phyloP scores from a whole-genome alignment of 805 yeast genomes.

The Hanseniaspora meyeri region DNA sequence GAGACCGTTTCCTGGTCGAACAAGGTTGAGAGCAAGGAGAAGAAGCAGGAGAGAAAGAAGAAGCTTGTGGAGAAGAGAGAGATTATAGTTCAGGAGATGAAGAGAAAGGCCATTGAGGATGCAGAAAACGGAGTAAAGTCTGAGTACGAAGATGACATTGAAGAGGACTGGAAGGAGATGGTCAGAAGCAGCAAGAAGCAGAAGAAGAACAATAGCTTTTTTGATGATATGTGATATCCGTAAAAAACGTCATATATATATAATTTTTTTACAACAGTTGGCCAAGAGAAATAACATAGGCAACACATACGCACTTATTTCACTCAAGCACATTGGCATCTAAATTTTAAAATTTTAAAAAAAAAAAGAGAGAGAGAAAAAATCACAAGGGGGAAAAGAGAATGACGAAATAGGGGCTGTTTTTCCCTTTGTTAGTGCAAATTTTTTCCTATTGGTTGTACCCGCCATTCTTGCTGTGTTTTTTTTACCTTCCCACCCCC shows the following conservation, averaged over 20 bases:
- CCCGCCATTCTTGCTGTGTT: too few relatives aligned
- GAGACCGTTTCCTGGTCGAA: constrained; percentile 71
- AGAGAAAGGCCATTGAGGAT: constrained; percentile 26
- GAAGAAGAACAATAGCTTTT: constrained; percentile 41
- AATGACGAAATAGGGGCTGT: too few relatives aligned
- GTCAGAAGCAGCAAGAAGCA: constrained; percentile 54
- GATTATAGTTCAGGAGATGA: constrained; percentile 40
- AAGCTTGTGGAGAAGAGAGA: constrained; percentile 44
- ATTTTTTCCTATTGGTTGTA: too few relatives aligned
- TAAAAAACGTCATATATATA: neutral
- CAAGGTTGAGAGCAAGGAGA: constrained; percentile 51
- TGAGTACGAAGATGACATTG: constrained; percentile 32
- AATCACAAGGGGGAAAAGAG: constrained; percentile 57
- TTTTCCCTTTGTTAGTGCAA: neutral
- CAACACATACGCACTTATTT: too few relatives aligned
- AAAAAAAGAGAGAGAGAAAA: too few relatives aligned
- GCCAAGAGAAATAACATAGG: too few relatives aligned
- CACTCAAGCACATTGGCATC: too few relatives aligned
- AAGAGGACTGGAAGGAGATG: constrained; percentile 79
- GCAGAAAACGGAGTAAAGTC: constrained; percentile 33
- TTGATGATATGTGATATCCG: constrained; percentile 40
- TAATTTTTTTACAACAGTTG: too few relatives aligned
- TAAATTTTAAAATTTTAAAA: too few relatives aligned
- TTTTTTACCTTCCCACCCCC: neutral
- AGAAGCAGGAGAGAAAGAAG: constrained; percentile 49